phyloP scores from a whole-genome alignment of 306 rosid species.

The Mimosa bimucronata region DNA sequence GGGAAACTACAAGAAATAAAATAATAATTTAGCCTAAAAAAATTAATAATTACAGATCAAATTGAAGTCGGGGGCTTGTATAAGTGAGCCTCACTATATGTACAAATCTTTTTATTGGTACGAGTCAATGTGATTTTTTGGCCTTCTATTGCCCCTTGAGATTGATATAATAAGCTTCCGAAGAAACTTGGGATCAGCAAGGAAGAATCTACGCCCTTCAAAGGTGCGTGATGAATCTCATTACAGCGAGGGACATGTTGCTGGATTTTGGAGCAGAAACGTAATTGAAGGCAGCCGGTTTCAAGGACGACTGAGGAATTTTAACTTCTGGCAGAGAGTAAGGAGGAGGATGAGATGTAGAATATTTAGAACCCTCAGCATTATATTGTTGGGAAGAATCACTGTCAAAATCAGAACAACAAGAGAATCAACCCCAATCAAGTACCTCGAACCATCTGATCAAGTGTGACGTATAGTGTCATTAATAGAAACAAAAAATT shows the following conservation, averaged over 20 bases:
- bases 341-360: constrained; percentile 37
- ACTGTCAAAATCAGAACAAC: constrained; percentile 47
- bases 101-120: constrained; percentile 30
- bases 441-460: neutral
- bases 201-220: constrained; percentile 41
- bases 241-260: constrained; percentile 39
- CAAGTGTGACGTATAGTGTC: constrained; percentile 24
- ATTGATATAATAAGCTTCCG: constrained; percentile 19
- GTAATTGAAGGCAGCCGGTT: constrained; percentile 35
- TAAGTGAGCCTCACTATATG: constrained; percentile 27
- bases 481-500: constrained; percentile 14
- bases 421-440: constrained; percentile 17
- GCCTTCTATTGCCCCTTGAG: constrained; percentile 1
- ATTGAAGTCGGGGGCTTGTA: neutral
- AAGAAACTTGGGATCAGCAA: constrained; percentile 16
- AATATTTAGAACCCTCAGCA: constrained; percentile 37
- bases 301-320: constrained; percentile 46
- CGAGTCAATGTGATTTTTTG: constrained; percentile 20
- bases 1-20: neutral
- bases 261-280: constrained; percentile 46
- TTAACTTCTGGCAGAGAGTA: constrained; percentile 33
- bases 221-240: constrained; percentile 46
- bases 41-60: constrained; percentile 38
- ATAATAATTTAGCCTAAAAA: neutral
- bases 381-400: constrained; percentile 47